Evolutionary conservation across 495 filamentous ascomycete species (phyloP).

Genomic region (Wilcoxina mikolae): DNA sequence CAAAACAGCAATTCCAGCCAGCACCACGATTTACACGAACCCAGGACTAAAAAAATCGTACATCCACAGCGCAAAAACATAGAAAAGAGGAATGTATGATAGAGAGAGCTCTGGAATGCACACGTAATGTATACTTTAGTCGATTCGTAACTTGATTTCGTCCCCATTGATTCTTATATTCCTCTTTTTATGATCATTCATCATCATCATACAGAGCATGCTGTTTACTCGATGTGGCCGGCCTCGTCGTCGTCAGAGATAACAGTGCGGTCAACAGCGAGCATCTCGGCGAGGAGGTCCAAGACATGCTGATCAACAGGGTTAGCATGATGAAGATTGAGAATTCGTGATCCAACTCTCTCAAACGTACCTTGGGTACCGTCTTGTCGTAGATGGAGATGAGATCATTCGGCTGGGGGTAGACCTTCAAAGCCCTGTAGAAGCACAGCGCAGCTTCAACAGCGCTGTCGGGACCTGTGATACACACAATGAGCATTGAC

Average conservation of each 20-base stretch:
- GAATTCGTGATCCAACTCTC: not conserved
- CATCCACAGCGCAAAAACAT: too few species aligned
- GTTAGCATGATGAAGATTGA: not conserved
- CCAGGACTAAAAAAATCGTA: too few species aligned
- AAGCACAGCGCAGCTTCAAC: conserved; percentile 84
- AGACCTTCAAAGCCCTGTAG: conserved; percentile 96
- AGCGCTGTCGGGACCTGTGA: conserved; percentile 46
- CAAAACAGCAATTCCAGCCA: too few species aligned
- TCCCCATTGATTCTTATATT: not conserved
- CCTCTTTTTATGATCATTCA: not conserved
- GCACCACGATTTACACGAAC: too few species aligned
- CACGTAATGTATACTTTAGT: too few species aligned
- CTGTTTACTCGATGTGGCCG: conserved; percentile 3
- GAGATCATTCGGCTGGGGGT: conserved; percentile 80
- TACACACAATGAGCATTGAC: not conserved
- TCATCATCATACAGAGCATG: not conserved
- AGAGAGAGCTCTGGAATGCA: too few species aligned
- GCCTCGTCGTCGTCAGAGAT: conserved; percentile 18
- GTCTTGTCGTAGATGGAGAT: conserved; percentile 98
- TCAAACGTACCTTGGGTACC: conserved; percentile 55
- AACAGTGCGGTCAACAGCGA: conserved; percentile 67
- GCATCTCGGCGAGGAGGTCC: conserved; percentile 94
- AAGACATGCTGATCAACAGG: conserved; percentile 52
- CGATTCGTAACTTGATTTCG: too few species aligned
- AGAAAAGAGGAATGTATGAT: too few species aligned